Conservation (phyloP, 2,329 filamentous ascomycete species). For the Phyllosticta citriasiana region DNA sequence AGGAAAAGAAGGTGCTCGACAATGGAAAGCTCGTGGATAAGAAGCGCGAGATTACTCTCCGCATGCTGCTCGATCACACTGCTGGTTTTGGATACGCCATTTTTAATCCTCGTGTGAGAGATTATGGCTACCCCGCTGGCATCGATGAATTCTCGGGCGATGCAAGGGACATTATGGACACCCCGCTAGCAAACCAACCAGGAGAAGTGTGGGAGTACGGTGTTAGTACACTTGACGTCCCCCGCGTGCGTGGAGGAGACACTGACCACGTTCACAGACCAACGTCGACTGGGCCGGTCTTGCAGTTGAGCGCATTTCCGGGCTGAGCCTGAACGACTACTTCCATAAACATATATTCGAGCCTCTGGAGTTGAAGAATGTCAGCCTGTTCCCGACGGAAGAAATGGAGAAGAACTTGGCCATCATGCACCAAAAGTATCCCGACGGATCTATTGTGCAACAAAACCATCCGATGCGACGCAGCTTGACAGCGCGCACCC, state of each 20-base stretch:
- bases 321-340: constrained; percentile 35
- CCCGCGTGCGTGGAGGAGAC: not conserved
- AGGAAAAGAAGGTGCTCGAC: constrained; percentile 32
- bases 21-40: constrained; percentile 27
- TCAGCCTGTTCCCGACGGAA: constrained; percentile 47
- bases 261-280: constrained; percentile 26
- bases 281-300: constrained; percentile 43
- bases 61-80: constrained; percentile 43
- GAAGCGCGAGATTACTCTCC: constrained; percentile 37
- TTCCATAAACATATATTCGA: constrained; percentile 37
- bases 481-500: constrained; percentile 35
- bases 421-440: constrained; percentile 45
- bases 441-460: constrained; percentile 28
- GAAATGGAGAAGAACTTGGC: constrained; percentile 47
- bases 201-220: constrained; percentile 52
- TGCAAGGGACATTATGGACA: constrained; percentile 38
- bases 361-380: constrained; percentile 38
- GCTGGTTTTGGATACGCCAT: constrained; percentile 41
- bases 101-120: constrained; percentile 34
- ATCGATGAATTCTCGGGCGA: constrained; percentile 50
- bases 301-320: constrained; percentile 35
- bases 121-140: constrained; percentile 38
- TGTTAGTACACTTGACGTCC: constrained; percentile 15
- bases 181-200: constrained; percentile 53
- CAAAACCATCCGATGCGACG: constrained; percentile 43